Conservation (phyloP, 192 early-diverging fungal genomes). For the Haplosporangium gracile region DNA sequence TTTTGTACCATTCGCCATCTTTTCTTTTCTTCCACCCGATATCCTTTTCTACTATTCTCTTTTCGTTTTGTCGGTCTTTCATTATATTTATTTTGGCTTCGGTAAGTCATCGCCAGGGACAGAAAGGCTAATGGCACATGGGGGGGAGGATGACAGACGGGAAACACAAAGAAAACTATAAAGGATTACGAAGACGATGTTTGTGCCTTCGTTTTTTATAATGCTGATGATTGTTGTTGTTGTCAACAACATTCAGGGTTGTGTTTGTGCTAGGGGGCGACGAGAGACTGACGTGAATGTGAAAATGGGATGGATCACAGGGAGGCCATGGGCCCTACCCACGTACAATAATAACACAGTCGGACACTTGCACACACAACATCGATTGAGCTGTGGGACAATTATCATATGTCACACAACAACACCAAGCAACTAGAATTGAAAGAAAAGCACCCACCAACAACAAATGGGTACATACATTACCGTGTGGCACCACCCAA, state of each 20-base stretch:
- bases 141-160: too few species aligned
- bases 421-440: background rate
- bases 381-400: conserved; percentile 7
- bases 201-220: too few species aligned
- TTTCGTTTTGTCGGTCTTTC: too few species aligned
- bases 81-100: too few species aligned
- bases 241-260: background rate
- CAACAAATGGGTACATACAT: too few species aligned
- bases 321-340: background rate
- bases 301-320: background rate
- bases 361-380: background rate
- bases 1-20: background rate
- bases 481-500: conserved; percentile 6
- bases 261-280: background rate
- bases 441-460: background rate
- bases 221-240: too few species aligned
- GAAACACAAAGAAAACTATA: too few species aligned
- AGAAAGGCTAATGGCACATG: too few species aligned
- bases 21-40: background rate
- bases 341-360: background rate
- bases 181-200: too few species aligned
- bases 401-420: conserved; percentile 10
- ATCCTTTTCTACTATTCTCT: background rate
- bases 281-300: background rate
- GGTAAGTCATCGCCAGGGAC: too few species aligned